Percentiles rank a stretch among this genome's conserved stretches.
Evolutionary conservation across 805 yeast genomes (phyloP).

Genomic region (Schizosaccharomyces osmophilus): DNA sequence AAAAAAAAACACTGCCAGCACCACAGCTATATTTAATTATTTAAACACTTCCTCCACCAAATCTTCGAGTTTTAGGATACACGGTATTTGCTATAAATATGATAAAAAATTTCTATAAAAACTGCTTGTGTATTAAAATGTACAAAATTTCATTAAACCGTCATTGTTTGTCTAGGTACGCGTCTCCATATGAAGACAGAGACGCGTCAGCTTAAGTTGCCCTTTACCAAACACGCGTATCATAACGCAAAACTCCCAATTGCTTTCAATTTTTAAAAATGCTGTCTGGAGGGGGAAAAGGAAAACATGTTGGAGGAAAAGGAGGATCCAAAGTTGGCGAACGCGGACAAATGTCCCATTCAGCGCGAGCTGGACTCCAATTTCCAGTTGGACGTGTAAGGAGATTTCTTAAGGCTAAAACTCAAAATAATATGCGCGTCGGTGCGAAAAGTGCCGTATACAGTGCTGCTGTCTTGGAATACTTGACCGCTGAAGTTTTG

Average conservation of each 20-base stretch:
- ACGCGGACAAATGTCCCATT: slow-evolving; percentile 50
- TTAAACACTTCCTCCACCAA: no score
- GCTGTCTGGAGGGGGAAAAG: slow-evolving; percentile 70
- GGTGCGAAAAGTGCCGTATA: slow-evolving; percentile 75
- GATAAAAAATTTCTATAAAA: no score
- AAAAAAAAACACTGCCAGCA: no score
- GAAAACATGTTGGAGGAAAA: slow-evolving; percentile 61
- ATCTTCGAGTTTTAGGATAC: no score
- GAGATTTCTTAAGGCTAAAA: slow-evolving; percentile 77
- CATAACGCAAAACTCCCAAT: not conserved
- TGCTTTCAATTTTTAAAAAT: not conserved
- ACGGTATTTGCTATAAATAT: no score
- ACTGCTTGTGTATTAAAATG: no score
- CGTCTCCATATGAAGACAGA: no score
- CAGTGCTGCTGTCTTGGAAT: slow-evolving; percentile 89
- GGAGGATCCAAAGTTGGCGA: slow-evolving; percentile 47
- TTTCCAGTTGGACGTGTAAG: slow-evolving; percentile 98
- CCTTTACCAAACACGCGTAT: not conserved
- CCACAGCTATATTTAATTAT: no score
- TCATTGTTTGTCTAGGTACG: no score
- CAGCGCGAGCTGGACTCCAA: slow-evolving; percentile 76
- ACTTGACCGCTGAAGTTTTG: slow-evolving; percentile 89
- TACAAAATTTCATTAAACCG: no score
- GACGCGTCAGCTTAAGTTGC: not conserved
- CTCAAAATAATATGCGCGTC: slow-evolving; percentile 62